phyloP scores from a whole-genome alignment of 2,329 filamentous ascomycete genomes.

The Fusarium dlaminii region DNA sequence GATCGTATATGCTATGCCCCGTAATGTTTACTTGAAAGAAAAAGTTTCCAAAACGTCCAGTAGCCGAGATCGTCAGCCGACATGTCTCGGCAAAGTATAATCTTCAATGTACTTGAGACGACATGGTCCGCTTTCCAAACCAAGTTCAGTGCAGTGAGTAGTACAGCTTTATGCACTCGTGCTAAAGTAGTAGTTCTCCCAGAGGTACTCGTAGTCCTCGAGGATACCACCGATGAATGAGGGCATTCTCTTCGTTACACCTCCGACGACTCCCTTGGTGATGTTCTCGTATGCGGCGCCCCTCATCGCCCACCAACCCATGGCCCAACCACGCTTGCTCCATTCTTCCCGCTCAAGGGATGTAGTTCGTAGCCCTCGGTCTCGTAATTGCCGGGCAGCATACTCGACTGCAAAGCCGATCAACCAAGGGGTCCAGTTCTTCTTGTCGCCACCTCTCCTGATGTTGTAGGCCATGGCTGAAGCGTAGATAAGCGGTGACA shows the following conservation, averaged over 20 bases:
- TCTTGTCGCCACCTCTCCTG: slow-evolving; percentile 63
- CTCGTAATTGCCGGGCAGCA: slow-evolving; percentile 82
- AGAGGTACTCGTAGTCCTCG: slow-evolving; percentile 96
- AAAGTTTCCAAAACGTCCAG: slow-evolving; percentile 1
- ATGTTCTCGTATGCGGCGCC: slow-evolving; percentile 97
- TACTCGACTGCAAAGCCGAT: slow-evolving; percentile 87
- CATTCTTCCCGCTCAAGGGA: slow-evolving; percentile 90
- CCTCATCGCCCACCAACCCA: slow-evolving; percentile 96
- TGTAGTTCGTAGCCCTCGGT: slow-evolving; percentile 82
- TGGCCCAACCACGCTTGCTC: slow-evolving; percentile 85
- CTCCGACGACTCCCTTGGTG: slow-evolving; percentile 77
- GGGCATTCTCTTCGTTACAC: slow-evolving; percentile 79
- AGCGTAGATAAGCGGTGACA: slow-evolving; percentile 89
- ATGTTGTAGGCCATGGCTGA: slow-evolving; percentile 76
- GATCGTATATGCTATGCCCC: slow-evolving; percentile 4
- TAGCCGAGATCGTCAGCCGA: slow-evolving; percentile 17
- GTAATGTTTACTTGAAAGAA: neutral
- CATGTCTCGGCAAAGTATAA: neutral
- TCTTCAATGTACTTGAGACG: slow-evolving; percentile 15
- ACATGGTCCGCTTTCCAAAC: neutral
- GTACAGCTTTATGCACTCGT: slow-evolving; percentile 54
- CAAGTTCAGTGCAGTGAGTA: neutral
- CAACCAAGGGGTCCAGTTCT: slow-evolving; percentile 92
- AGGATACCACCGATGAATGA: slow-evolving; percentile 85
- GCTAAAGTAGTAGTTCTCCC: slow-evolving; percentile 97